These are phyloP conservation scores for Hyaloperonospora arabidopsidis DNA, from an alignment of 352 stramenopile species.

Conservation along the genomic window DNA sequence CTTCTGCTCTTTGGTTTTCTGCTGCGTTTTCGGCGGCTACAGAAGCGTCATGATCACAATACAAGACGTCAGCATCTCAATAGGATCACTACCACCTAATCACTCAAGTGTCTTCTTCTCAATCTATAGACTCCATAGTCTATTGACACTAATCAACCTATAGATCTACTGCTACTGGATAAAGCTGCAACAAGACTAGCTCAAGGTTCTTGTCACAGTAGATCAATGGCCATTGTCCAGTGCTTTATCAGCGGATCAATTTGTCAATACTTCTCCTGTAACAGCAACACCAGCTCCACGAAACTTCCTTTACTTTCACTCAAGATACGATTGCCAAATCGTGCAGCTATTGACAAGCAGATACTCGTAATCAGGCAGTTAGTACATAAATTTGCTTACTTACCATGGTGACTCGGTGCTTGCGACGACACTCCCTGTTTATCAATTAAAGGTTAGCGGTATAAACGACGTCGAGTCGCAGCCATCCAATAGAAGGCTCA, in stretches of 20 bases:
- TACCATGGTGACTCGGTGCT: constrained; percentile 84
- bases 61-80: constrained; percentile 17
- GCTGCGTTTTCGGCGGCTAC: constrained; percentile 97
- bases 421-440: constrained; percentile 75
- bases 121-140: neutral
- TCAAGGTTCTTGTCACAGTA: no score
- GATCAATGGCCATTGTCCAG: no score
- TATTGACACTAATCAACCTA: no score
- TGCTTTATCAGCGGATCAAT: no score
- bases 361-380: neutral
- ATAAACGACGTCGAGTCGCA: constrained; percentile 6
- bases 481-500: constrained; percentile 30
- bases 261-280: no score
- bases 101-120: neutral
- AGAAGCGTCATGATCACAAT: constrained; percentile 14
- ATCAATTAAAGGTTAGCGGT: constrained; percentile 46
- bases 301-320: no score
- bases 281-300: no score
- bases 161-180: no score
- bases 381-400: constrained; percentile 9
- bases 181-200: no score
- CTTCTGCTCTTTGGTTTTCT: constrained; percentile 99
- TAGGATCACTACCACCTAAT: no score
- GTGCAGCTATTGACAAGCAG: no score
- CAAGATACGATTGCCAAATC: no score